Percentiles rank a stretch among this genome's conserved stretches.
These are phyloP conservation scores for Prunus yedoensis DNA, from an alignment of 331 rosid species.

Conservation along the genomic window DNA sequence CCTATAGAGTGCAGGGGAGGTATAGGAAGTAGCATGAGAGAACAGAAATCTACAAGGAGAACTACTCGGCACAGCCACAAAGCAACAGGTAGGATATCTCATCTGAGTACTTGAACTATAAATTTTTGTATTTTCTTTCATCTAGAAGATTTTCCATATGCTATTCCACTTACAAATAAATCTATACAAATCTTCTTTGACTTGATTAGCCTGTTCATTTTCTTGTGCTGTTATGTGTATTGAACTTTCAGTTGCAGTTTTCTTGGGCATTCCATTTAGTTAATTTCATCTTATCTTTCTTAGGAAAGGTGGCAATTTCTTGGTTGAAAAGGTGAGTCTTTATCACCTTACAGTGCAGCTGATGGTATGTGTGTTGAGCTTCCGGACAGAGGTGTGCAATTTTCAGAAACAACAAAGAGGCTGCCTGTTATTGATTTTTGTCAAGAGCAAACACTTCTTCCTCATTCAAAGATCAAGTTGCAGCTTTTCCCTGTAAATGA, in stretches of 20 bases:
- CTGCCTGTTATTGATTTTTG: slow-evolving; percentile 25
- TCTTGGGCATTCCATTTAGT: slow-evolving; percentile 1
- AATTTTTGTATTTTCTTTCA: not conserved
- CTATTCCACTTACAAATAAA: not conserved
- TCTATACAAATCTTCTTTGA: not conserved
- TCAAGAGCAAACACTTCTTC: slow-evolving; percentile 35
- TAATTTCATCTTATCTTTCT: slow-evolving; percentile 10
- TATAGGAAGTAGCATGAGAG: slow-evolving; percentile 26
- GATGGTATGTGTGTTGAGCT: slow-evolving; percentile 16
- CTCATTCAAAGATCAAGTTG: slow-evolving; percentile 63
- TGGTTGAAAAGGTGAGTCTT: slow-evolving; percentile 29
- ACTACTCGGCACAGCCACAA: slow-evolving; percentile 27
- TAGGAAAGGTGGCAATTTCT: slow-evolving; percentile 33
- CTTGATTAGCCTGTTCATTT: not conserved
- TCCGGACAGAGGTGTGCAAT: slow-evolving; percentile 14
- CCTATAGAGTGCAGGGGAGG: slow-evolving; percentile 34
- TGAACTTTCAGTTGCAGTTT: slow-evolving; percentile 7
- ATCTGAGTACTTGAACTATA: not conserved
- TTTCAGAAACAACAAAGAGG: slow-evolving; percentile 21
- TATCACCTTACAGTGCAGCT: slow-evolving; percentile 26
- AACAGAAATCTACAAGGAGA: slow-evolving; percentile 42
- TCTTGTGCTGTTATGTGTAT: not conserved
- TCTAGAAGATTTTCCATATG: not conserved
- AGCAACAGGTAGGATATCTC: slow-evolving; percentile 34
- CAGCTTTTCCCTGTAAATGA: slow-evolving; percentile 81